Percentiles rank a stretch among this genome's conserved stretches.
phyloP scores from a whole-genome alignment of 2,329 filamentous ascomycete genomes.

The Aspergillus tanneri region DNA sequence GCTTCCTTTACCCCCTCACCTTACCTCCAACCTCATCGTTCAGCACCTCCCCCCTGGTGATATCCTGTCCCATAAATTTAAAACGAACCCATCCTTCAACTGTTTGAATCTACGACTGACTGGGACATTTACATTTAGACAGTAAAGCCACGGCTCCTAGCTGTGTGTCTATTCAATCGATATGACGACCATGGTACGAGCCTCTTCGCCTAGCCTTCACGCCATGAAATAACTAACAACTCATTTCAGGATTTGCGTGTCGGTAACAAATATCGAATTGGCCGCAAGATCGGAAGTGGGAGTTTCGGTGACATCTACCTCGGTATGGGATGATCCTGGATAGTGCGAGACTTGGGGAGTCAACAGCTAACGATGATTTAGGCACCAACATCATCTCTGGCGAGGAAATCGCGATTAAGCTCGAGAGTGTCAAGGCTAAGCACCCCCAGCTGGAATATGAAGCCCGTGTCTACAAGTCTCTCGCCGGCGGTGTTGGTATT shows the following conservation, averaged over 20 bases:
- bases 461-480: constrained; percentile 80
- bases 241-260: constrained; percentile 88
- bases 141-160: constrained; percentile 26
- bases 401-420: constrained; percentile 99
- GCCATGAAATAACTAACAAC: constrained; percentile 19
- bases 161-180: constrained; percentile 30
- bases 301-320: constrained; percentile 99
- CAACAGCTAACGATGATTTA: constrained; percentile 32
- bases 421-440: constrained; percentile 99
- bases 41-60: too few relatives aligned
- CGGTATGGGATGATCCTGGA: constrained; percentile 49
- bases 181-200: constrained; percentile 43
- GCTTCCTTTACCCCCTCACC: constrained; percentile 5
- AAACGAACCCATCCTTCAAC: too few relatives aligned
- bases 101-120: constrained; percentile 19
- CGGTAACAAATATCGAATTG: constrained; percentile 99
- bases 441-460: constrained; percentile 99
- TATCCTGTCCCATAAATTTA: too few relatives aligned
- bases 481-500: constrained; percentile 95
- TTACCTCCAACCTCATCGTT: not conserved
- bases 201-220: not conserved
- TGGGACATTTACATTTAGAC: too few relatives aligned
- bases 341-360: not conserved
- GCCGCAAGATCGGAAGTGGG: constrained; percentile 96
- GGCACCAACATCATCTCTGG: constrained; percentile 99